These are phyloP conservation scores for Spergularia marina DNA, from an alignment of 148 eudicot genomes.

Conservation along the genomic window DNA sequence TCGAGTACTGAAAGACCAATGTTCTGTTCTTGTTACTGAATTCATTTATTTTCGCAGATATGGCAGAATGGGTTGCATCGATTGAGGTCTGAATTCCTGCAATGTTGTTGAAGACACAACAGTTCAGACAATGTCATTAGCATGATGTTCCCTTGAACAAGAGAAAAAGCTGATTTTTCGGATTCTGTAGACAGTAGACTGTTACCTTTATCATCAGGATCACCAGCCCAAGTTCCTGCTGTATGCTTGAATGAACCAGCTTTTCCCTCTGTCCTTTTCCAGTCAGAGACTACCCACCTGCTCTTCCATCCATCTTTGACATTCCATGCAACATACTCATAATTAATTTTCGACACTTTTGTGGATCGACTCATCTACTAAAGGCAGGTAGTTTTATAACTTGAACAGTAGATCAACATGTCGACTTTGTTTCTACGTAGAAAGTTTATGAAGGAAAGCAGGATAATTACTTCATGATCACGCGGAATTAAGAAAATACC, in stretches of 20 bases:
- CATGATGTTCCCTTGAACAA: background rate
- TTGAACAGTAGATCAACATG: background rate
- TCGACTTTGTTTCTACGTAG: background rate
- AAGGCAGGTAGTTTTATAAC: background rate
- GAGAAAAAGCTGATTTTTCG: background rate
- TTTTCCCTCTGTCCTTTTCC: conserved; percentile 73
- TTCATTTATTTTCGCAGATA: conserved; percentile 76
- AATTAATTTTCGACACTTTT: background rate
- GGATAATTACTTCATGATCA: background rate
- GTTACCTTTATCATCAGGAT: conserved; percentile 73
- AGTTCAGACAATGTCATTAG: conserved; percentile 1
- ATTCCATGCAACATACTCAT: conserved; percentile 19
- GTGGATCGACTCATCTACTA: background rate
- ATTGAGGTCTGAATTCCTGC: conserved; percentile 71
- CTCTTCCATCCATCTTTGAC: conserved; percentile 70
- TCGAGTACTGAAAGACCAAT: conserved; percentile 72
- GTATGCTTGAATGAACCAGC: conserved; percentile 78
- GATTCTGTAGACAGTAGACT: background rate
- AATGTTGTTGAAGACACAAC: background rate
- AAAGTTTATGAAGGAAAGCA: background rate
- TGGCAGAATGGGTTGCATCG: conserved; percentile 78
- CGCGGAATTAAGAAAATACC: conserved; percentile 37
- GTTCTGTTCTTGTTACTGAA: conserved; percentile 75
- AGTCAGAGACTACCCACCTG: conserved; percentile 78
- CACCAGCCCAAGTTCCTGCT: conserved; percentile 75